Base-by-base conservation (phyloP, 1,139 yeast genomes). In the Blastobotrys indianensis region DNA sequence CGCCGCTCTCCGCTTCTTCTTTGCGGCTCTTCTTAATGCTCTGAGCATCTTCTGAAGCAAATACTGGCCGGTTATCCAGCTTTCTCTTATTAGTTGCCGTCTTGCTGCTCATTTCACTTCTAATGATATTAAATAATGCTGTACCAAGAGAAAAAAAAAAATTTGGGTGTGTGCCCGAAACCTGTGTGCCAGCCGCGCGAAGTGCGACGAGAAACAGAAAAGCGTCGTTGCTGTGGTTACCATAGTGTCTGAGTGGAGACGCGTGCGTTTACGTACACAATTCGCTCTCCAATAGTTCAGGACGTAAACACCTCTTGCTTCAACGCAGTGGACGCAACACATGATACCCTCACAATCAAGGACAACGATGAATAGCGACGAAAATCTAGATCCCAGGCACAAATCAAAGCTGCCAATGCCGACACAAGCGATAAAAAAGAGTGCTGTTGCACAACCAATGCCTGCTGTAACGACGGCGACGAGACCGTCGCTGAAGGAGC, bases 401-500 rank as follows among this genome's bases (percentile, higher is more conserved):
- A 13, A 28, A 7, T 42, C 41, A 2, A 42, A 20, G n/a, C 20
- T 36, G 32, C 39, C 36, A 32, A 33, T 33, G 36, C 15, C 15
- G 11, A 33, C 15, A 4, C 29, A 38, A 13, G 32, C 32, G 25
- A 38, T 17, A 33, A 38, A 32, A 7, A 38, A 38, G 12, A 9
- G 17, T 6, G n/a, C n/a, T n/a, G n/a, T n/a, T n/a, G n/a, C n/a
- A n/a, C n/a, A n/a, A n/a, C 41, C 41, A 8, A 23, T 17, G 12
- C 41, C 37, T 3, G 12, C 46, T 16, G 23, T 41, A 32, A 30
- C 39, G 16, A 40, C 33, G 25, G 7, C 46, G 16, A 45, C 38
- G 2, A n/a, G 48, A 32, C 40, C 38, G 34, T 32, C 41, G n/a
- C 31, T 45, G 29, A 42, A 42, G 28, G 49, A 46, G 29, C 43